These are phyloP conservation scores for Pythium periplocum DNA, from an alignment of 352 stramenopile genomes.

Conservation along the genomic window DNA sequence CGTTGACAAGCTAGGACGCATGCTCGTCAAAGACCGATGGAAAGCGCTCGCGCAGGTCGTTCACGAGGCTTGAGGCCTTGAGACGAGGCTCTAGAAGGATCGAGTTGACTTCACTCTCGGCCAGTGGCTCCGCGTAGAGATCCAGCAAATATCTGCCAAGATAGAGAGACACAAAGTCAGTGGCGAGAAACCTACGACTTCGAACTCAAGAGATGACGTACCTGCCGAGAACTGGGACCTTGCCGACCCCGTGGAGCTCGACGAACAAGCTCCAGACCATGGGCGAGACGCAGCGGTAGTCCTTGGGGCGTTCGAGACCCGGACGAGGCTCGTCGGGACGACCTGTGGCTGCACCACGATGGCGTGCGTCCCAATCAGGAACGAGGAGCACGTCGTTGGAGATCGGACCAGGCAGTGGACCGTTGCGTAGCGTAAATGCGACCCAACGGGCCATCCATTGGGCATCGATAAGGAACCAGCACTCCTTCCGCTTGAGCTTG, in stretches of 20 bases:
- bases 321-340: conserved; percentile 33
- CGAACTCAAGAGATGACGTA: conserved; percentile 1
- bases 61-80: conserved; percentile 36
- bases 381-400: conserved; percentile 54
- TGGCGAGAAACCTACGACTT: not conserved
- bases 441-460: conserved; percentile 66
- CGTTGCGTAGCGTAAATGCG: conserved; percentile 43
- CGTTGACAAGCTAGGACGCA: too few relatives aligned
- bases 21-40: conserved; percentile 5
- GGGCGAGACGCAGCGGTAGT: conserved; percentile 68
- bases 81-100: conserved; percentile 38
- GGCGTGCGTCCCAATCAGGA: conserved; percentile 26
- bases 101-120: conserved; percentile 22
- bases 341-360: conserved; percentile 24
- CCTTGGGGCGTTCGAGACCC: conserved; percentile 36
- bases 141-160: conserved; percentile 38
- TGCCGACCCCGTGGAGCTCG: conserved; percentile 51
- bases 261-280: conserved; percentile 74
- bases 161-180: not conserved
- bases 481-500: conserved; percentile 52
- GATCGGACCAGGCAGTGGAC: conserved; percentile 52
- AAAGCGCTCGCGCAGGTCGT: conserved; percentile 29
- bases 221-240: conserved; percentile 30
- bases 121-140: conserved; percentile 34
- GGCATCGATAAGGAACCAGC: conserved; percentile 66